Base-by-base conservation (phyloP, 371 early-diverging fungal species). In the Mucor racemosus region DNA sequence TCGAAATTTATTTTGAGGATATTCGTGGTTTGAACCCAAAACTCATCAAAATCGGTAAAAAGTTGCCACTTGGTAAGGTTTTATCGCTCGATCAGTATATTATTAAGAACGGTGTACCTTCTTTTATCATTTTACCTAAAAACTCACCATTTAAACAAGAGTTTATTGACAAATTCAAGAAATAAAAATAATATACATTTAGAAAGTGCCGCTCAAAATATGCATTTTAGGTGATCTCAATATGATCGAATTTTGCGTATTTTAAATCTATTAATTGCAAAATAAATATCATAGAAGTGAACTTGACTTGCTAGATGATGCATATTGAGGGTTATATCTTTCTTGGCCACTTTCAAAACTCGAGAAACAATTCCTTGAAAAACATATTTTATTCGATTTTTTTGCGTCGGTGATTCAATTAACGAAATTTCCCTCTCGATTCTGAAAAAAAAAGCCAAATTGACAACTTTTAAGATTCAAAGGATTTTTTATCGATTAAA, bases 1-100 rank as follows among this genome's bases (percentile, higher is more conserved):
- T 97, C 13, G 93, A 95, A 42, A 81, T 93, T 7, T 96, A 90
- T 72, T 96, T 96, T 80, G 89, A 89, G 68, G 84, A 87, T 65
- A 86, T 82, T 38, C 79, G 82, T 35, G 82, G 84, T 7, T 35
- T 78, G 15, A 78, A 80, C 15, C 80, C 86, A 10, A 78, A 82
- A 14, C 68, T 95, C 60, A 72, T 94, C 59, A 94, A 92, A 66
- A 85, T 94, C 14, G 90, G 88, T 41, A 86, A 84, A 50, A 85
- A 82, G 46, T 69, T 77, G n/a, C 65, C 81, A 0, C 65, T 93
- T 15, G 80, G 72, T 35, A 76, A 79, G 15, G 77, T 86, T 5
- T 72, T 92, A n/a, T 76, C 81, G 5, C 75, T 82, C 53, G 81
- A 82, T 7, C 85, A 88, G 59, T 91, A 87, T 58, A 73, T 85